Evolutionary conservation across 192 early-diverging fungal genomes (phyloP).

Genomic region (Gigaspora rosea): DNA sequence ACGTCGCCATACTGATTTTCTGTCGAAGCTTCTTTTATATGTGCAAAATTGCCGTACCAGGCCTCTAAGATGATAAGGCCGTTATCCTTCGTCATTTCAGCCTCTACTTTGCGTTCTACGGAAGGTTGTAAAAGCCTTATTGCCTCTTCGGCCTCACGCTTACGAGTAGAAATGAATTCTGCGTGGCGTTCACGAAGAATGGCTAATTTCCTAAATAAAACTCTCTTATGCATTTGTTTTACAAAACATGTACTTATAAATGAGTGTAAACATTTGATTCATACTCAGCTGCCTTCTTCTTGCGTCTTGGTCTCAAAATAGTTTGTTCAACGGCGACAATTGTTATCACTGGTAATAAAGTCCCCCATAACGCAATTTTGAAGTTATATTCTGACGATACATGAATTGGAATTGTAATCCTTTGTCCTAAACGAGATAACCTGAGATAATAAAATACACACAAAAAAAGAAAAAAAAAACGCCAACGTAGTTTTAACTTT

Average conservation of each 20-base stretch:
- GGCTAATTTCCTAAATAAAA: slow-evolving; percentile 47
- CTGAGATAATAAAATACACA: slow-evolving; percentile 32
- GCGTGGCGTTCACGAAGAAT: slow-evolving; percentile 66
- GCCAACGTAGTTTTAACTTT: no score
- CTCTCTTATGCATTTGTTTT: background rate
- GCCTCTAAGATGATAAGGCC: slow-evolving; percentile 86
- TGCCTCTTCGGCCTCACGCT: slow-evolving; percentile 80
- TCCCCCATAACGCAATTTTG: slow-evolving; percentile 53
- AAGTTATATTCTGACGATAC: slow-evolving; percentile 61
- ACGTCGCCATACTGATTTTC: slow-evolving; percentile 37
- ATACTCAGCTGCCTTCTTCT: slow-evolving; percentile 48
- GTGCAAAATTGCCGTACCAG: slow-evolving; percentile 79
- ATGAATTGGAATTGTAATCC: slow-evolving; percentile 63
- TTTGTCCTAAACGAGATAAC: slow-evolving; percentile 69
- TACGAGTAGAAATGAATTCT: slow-evolving; percentile 61
- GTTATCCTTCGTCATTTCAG: slow-evolving; percentile 61
- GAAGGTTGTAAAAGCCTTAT: slow-evolving; percentile 68
- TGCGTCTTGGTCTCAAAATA: slow-evolving; percentile 64
- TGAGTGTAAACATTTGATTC: slow-evolving; percentile 5
- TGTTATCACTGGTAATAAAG: slow-evolving; percentile 54
- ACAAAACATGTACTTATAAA: slow-evolving; percentile 5
- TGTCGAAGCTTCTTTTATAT: slow-evolving; percentile 21
- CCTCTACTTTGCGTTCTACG: slow-evolving; percentile 65
- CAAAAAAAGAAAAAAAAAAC: background rate
- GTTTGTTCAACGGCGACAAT: slow-evolving; percentile 58